Conservation (phyloP, 176 grass and related monocot species). For the Canna indica region DNA sequence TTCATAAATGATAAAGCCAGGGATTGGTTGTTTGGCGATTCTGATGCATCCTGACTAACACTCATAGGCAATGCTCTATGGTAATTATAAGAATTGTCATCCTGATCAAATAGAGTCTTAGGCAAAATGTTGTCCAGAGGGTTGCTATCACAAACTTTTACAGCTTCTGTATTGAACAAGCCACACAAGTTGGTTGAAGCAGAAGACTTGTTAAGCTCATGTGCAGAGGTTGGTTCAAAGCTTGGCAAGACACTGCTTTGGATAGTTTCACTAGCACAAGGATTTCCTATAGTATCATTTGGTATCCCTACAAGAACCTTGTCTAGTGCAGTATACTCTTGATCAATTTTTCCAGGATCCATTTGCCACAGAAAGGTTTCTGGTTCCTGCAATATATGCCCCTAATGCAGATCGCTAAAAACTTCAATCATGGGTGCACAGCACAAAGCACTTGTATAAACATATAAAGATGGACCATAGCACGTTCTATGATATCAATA, state of each 20-base stretch:
- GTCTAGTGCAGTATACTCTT: slow-evolving; percentile 18
- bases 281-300: slow-evolving; percentile 4
- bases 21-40: slow-evolving; percentile 34
- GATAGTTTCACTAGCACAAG: slow-evolving; percentile 2
- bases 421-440: background rate
- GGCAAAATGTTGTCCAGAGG: slow-evolving; percentile 10
- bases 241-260: background rate
- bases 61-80: background rate
- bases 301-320: slow-evolving; percentile 20
- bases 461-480: background rate
- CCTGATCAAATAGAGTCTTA: slow-evolving; percentile 1
- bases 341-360: slow-evolving; percentile 19
- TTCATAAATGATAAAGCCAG: slow-evolving; percentile 38
- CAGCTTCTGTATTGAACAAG: background rate
- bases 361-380: slow-evolving; percentile 8
- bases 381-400: background rate
- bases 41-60: slow-evolving; percentile 4
- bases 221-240: background rate
- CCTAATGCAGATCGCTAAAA: background rate
- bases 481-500: background rate
- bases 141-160: background rate
- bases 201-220: background rate
- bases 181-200: background rate
- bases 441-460: background rate
- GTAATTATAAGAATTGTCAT: background rate